Evolutionary conservation across 202 grass and related monocot genomes (phyloP).

Genomic region (Brachypodium distachyon): DNA sequence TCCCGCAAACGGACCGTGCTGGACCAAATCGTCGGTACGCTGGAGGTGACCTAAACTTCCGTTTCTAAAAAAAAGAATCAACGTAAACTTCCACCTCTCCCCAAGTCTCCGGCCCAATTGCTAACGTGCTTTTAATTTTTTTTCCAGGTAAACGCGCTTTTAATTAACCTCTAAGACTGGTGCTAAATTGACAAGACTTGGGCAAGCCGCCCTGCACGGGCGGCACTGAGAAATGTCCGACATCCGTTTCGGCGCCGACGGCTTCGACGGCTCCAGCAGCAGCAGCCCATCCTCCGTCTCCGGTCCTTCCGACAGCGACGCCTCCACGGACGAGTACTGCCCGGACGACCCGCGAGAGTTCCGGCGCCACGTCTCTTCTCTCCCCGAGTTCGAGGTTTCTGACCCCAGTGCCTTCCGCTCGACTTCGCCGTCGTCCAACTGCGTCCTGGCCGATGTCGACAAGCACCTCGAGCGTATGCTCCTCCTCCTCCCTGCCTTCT

Average conservation of each 20-base stretch:
- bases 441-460: constrained; percentile 17
- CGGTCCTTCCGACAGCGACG: neutral
- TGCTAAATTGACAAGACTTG: too few relatives aligned
- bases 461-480: constrained; percentile 21
- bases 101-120: too few relatives aligned
- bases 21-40: too few relatives aligned
- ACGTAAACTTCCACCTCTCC: too few relatives aligned
- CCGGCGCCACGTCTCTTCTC: neutral
- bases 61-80: too few relatives aligned
- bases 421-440: neutral
- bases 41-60: too few relatives aligned
- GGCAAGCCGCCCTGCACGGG: neutral
- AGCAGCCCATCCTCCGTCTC: constrained; percentile 14
- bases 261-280: neutral
- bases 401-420: neutral
- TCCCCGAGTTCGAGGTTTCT: neutral
- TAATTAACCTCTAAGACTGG: too few relatives aligned
- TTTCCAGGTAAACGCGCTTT: too few relatives aligned
- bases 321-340: constrained; percentile 26
- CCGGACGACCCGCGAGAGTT: neutral
- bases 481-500: constrained; percentile 30
- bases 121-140: too few relatives aligned
- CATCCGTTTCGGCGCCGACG: neutral
- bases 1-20: too few relatives aligned
- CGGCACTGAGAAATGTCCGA: neutral